Percentiles rank a stretch among this genome's conserved stretches.
These are phyloP conservation scores for Paecilomyces sp. DNA, from an alignment of 2,329 filamentous ascomycete genomes.

Conservation along the genomic window DNA sequence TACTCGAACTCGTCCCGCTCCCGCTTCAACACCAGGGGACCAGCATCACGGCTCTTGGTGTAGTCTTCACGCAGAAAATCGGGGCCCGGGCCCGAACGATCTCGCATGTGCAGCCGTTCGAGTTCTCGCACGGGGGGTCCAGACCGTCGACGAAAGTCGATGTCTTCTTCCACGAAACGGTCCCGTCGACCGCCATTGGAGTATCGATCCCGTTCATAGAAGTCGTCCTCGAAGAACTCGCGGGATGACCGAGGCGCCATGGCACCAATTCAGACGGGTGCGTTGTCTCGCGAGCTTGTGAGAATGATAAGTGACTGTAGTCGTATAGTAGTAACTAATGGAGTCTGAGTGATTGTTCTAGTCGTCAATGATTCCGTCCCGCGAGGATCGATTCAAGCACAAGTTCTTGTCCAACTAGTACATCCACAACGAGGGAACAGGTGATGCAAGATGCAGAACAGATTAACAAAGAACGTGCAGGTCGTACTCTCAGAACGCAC, in stretches of 20 bases:
- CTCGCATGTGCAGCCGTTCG: conserved; percentile 34
- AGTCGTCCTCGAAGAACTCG: conserved; percentile 23
- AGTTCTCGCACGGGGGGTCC: conserved; percentile 39
- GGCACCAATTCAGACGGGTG: not conserved
- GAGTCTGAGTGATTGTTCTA: not conserved
- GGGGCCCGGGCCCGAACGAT: conserved; percentile 22
- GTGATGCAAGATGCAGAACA: not conserved
- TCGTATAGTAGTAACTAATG: not conserved
- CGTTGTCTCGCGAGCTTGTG: not conserved
- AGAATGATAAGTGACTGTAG: not conserved
- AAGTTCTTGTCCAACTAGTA: not conserved
- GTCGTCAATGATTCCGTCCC: not conserved
- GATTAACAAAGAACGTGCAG: not conserved
- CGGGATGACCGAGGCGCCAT: conserved; percentile 25
- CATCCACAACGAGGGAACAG: not conserved
- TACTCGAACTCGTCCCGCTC: conserved; percentile 22
- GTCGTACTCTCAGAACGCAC: not conserved
- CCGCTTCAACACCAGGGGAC: conserved; percentile 21
- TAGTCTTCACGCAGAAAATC: conserved; percentile 29
- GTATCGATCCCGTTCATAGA: conserved; percentile 19
- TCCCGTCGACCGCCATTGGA: conserved; percentile 17
- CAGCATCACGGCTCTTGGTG: conserved; percentile 20
- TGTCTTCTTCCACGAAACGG: conserved; percentile 20
- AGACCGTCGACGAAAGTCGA: conserved; percentile 18
- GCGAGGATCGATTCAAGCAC: not conserved